Conservation (phyloP, 345 rosid genomes). For the Pelargonium nanum region DNA sequence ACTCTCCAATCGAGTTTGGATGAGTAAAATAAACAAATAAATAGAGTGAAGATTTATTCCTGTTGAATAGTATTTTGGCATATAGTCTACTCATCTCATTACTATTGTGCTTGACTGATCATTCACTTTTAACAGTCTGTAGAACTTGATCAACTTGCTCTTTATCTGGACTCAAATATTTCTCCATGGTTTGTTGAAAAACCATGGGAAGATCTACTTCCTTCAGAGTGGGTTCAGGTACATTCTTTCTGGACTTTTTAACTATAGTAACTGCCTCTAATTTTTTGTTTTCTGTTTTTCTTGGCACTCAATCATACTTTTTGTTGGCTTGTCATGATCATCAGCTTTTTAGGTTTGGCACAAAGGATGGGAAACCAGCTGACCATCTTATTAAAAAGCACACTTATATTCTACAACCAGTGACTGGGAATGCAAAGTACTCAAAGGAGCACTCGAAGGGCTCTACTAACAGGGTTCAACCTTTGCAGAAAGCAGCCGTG, state of each 20-base stretch:
- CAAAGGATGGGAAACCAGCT: slow-evolving; percentile 68
- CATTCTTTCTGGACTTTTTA: neutral
- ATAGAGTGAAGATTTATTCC: no score
- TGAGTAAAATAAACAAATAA: no score
- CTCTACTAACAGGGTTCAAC: slow-evolving; percentile 31
- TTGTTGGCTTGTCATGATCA: slow-evolving; percentile 12
- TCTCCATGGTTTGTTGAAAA: slow-evolving; percentile 71
- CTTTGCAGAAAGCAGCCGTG: slow-evolving; percentile 71
- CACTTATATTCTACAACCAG: slow-evolving; percentile 82
- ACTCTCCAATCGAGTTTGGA: no score
- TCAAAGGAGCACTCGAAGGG: slow-evolving; percentile 40
- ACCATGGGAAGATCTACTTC: slow-evolving; percentile 82
- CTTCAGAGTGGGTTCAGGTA: slow-evolving; percentile 94
- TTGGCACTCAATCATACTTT: slow-evolving; percentile 2
- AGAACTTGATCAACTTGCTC: slow-evolving; percentile 82
- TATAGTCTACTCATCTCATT: neutral
- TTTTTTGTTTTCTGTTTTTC: slow-evolving; percentile 7
- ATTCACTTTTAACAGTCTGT: slow-evolving; percentile 41
- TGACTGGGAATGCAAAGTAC: slow-evolving; percentile 83
- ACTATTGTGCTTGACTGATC: slow-evolving; percentile 2
- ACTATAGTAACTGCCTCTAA: neutral
- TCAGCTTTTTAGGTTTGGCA: slow-evolving; percentile 82
- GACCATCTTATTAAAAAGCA: slow-evolving; percentile 46
- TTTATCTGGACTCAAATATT: slow-evolving; percentile 89
- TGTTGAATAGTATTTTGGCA: neutral